Evolutionary conservation across 768 basidiomycete genomes (phyloP).

Genomic region (Leucocoprinus sp.): DNA sequence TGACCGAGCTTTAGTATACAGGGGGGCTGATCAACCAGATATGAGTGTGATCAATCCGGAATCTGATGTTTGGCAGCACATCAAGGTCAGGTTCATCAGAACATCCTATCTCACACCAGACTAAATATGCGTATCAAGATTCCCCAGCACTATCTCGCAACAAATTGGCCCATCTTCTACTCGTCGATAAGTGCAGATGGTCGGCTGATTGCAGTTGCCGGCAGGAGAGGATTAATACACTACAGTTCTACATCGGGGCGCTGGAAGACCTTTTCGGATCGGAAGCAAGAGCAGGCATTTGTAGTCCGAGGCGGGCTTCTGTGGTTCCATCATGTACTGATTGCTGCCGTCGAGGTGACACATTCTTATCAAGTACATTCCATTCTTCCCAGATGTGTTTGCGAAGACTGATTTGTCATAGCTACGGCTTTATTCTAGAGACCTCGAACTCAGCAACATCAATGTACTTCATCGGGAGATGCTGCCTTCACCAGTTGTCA

Average conservation of each 20-base stretch:
- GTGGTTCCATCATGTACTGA: constrained; percentile 95
- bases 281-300: constrained; percentile 82
- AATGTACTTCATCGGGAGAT: constrained; percentile 79
- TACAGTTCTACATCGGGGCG: constrained; percentile 91
- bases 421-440: constrained; percentile 92
- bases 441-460: constrained; percentile 75
- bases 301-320: constrained; percentile 82
- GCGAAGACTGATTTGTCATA: constrained; percentile 22
- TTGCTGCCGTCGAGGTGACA: constrained; percentile 81
- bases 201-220: constrained; percentile 86
- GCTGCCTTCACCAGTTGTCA: constrained; percentile 69
- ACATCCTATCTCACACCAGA: not conserved
- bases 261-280: constrained; percentile 85
- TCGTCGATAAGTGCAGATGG: constrained; percentile 89
- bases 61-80: constrained; percentile 96
- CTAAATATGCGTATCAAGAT: constrained; percentile 40
- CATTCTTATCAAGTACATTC: constrained; percentile 65
- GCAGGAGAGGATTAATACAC: constrained; percentile 83
- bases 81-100: constrained; percentile 50
- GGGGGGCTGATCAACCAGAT: constrained; percentile 95
- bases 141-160: constrained; percentile 78
- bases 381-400: not conserved
- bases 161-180: constrained; percentile 92
- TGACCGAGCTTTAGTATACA: constrained; percentile 86
- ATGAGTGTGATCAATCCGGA: constrained; percentile 98